Conservation (phyloP, 345 rosid genomes). For the Bruguiera sexangula region DNA sequence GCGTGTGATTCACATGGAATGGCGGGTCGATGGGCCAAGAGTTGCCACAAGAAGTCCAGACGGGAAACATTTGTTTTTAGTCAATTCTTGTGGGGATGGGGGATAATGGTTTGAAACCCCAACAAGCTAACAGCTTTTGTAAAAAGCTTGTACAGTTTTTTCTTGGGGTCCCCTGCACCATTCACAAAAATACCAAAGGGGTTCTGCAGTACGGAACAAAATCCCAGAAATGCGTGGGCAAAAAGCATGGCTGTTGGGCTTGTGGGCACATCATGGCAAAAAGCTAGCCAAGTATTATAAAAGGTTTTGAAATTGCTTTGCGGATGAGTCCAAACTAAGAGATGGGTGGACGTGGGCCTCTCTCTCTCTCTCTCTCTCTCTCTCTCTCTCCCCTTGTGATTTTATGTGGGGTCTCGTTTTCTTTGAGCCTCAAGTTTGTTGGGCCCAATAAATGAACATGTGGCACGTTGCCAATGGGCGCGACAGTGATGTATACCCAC, state of each 20-base stretch:
- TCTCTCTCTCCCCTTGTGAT: background rate
- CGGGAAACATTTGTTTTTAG: slow-evolving; percentile 9
- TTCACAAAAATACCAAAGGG: background rate
- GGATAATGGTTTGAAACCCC: background rate
- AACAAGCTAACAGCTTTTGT: background rate
- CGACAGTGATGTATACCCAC: slow-evolving; percentile 23
- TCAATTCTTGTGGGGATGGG: slow-evolving; percentile 18
- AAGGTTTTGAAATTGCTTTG: background rate
- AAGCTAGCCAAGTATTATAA: background rate
- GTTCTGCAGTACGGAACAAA: slow-evolving; percentile 19
- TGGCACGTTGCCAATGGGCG: background rate
- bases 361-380: background rate
- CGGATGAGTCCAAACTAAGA: background rate
- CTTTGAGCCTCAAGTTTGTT: slow-evolving; percentile 11
- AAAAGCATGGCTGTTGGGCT: slow-evolving; percentile 24
- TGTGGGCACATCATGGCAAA: slow-evolving; percentile 23
- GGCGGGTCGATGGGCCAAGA: slow-evolving; percentile 15
- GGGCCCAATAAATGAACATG: slow-evolving; percentile 4
- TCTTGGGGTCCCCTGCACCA: background rate
- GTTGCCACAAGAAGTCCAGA: no score
- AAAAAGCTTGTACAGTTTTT: background rate
- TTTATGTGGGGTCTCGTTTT: slow-evolving; percentile 21
- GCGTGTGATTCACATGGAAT: slow-evolving; percentile 25
- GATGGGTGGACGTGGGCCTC: slow-evolving; percentile 16
- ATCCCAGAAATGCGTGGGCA: slow-evolving; percentile 10